Base-by-base conservation (phyloP, 2,329 filamentous ascomycete species). In the Chaetomiaceae sp. region DNA sequence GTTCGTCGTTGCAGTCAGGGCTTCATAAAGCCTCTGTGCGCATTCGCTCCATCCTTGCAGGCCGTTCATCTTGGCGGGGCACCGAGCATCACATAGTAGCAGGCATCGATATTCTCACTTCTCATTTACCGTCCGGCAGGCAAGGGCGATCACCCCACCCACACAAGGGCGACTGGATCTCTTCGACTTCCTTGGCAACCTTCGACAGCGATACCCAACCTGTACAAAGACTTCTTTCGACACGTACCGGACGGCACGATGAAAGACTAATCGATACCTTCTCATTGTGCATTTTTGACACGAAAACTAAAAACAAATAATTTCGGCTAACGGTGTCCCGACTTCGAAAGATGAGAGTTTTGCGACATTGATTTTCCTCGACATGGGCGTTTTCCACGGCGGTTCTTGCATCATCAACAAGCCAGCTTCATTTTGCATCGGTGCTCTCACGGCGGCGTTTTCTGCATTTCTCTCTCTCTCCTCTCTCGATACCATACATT, bases 51-150 rank as follows among this genome's bases (percentile, higher is more conserved):
- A n/a, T n/a, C n/a, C 45, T 51, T 48, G 60, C 59, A 68, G 63
- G n/a, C 64, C 66, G 65, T 66, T 69, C 65, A 70, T 75, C 69
- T 72, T 74, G 72, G 72, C 69, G 65, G n/a, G 68, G 65, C 69
- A 71, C 66, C 67, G 65, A 66, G 60, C 60, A 60, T 58, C 62
- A 61, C 34, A 60, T 59, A 61, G 55, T 59, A 64, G 64, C 62
- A 66, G 69, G 66, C 67, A 73, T 72, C 66, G 63, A 71, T 62
- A 54, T 50, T 51, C 60, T n/a, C n/a, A n/a, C 60, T 60, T 63
- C 64, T 56, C 8, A 11, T 61, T 57, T 57, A 59, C 60, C 62
- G 61, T 65, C 63, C 62, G 63, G 62, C 65, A 68, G 61, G 56
- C 62, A 52, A 51, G 58, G 55, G 48, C 40, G 48, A 54, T 45